Conservation (phyloP, 352 stramenopile species). For the Phytophthora kernoviae region DNA sequence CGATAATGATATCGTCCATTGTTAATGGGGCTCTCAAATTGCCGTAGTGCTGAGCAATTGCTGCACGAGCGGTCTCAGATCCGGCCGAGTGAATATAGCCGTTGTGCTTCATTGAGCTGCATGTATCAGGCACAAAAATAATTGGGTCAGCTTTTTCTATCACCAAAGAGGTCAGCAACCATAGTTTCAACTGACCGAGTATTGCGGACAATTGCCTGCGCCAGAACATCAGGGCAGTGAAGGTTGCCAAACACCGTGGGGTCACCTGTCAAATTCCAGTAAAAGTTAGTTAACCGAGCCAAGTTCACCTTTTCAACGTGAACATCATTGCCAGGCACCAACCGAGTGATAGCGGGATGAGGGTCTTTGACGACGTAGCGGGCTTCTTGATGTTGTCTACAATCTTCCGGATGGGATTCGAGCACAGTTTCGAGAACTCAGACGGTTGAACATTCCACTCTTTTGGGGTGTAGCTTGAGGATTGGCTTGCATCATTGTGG, state of each 20-base stretch:
- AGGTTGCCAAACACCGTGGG: constrained; percentile 95
- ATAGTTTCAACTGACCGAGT: constrained; percentile 40
- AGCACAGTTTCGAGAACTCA: constrained; percentile 66
- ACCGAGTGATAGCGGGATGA: constrained; percentile 94
- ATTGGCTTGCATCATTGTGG: constrained; percentile 23
- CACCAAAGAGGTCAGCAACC: neutral
- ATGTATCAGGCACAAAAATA: neutral
- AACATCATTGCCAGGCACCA: neutral
- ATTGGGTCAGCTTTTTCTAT: neutral
- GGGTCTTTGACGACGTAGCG: constrained; percentile 83
- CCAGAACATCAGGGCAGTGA: constrained; percentile 86
- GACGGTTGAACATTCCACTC: constrained; percentile 74
- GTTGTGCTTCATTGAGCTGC: constrained; percentile 85
- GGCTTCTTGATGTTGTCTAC: constrained; percentile 95
- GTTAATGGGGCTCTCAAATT: constrained; percentile 59
- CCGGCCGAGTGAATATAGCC: constrained; percentile 94
- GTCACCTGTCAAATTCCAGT: constrained; percentile 60
- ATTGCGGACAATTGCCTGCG: constrained; percentile 76
- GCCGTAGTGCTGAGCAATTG: constrained; percentile 89
- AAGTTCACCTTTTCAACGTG: neutral
- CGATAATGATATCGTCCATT: constrained; percentile 94
- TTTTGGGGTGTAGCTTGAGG: constrained; percentile 51
- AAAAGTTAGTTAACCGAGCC: neutral
- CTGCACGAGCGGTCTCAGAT: constrained; percentile 77
- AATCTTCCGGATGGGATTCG: constrained; percentile 95